phyloP scores from a whole-genome alignment of 2,329 filamentous ascomycete species.

The Diaporthe ilicicola region DNA sequence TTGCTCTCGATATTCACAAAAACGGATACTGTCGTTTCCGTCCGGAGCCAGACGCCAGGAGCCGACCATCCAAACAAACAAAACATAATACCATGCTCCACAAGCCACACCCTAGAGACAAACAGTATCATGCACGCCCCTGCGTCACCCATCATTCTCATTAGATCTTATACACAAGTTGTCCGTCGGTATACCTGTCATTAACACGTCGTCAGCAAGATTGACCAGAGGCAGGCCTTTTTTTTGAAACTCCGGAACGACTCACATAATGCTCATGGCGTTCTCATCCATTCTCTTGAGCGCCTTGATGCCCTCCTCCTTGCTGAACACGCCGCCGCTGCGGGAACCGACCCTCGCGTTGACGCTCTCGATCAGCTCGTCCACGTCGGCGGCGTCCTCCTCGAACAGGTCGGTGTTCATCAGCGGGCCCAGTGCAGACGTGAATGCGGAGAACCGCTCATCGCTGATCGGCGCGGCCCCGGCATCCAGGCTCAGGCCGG shows the following conservation, averaged over 20 bases:
- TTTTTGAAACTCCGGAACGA: neutral
- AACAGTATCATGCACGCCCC: neutral
- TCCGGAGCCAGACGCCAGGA: slow-evolving; percentile 20
- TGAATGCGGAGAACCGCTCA: slow-evolving; percentile 77
- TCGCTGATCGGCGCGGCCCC: slow-evolving; percentile 60
- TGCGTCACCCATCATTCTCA: neutral
- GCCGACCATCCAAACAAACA: slow-evolving; percentile 15
- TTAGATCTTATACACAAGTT: slow-evolving; percentile 76
- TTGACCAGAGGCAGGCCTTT: no score
- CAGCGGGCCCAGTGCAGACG: slow-evolving; percentile 81
- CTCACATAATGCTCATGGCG: slow-evolving; percentile 89
- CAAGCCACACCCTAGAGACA: neutral
- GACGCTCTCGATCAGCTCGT: slow-evolving; percentile 78
- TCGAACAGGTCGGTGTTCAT: slow-evolving; percentile 85
- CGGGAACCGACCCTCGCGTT: slow-evolving; percentile 72
- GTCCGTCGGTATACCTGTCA: slow-evolving; percentile 65
- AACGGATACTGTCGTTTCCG: neutral
- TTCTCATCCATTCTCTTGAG: slow-evolving; percentile 80
- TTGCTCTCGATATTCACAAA: neutral
- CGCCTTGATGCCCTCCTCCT: slow-evolving; percentile 78
- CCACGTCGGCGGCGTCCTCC: slow-evolving; percentile 82
- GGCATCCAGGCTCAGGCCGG: slow-evolving; percentile 48
- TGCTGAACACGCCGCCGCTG: slow-evolving; percentile 69
- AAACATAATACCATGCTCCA: neutral
- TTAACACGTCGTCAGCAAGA: slow-evolving; percentile 30